A percentile compares a stretch with the other conserved stretches of the same genome.
Evolutionary conservation across 768 basidiomycete genomes (phyloP).

Genomic region (Tricholoma sp.): DNA sequence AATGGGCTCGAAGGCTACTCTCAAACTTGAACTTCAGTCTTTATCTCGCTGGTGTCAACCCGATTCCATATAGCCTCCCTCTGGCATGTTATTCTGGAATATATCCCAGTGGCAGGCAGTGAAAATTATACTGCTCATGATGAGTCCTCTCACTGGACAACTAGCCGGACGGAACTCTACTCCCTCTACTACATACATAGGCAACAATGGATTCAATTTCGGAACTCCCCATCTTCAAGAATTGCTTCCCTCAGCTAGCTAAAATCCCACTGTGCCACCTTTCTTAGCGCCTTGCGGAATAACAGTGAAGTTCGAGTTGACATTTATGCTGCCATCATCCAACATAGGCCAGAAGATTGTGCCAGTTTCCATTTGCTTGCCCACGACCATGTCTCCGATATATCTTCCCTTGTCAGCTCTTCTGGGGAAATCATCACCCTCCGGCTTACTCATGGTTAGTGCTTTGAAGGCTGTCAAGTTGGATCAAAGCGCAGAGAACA

Average conservation of each 20-base stretch:
- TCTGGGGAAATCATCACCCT: constrained; percentile 67
- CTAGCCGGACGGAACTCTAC: constrained; percentile 49
- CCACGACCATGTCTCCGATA: constrained; percentile 68
- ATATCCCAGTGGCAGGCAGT: not conserved
- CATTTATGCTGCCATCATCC: constrained; percentile 29
- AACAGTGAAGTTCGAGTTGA: constrained; percentile 34
- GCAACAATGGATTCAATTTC: constrained; percentile 70
- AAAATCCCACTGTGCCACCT: constrained; percentile 56
- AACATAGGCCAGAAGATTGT: constrained; percentile 43
- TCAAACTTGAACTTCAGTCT: too few species aligned
- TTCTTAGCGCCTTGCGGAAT: constrained; percentile 46
- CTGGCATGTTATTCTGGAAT: too few species aligned
- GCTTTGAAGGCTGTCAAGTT: constrained; percentile 64
- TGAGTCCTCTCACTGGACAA: constrained; percentile 32
- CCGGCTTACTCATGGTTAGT: constrained; percentile 70
- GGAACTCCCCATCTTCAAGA: constrained; percentile 76
- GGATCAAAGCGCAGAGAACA: constrained; percentile 59
- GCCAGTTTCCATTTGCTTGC: constrained; percentile 53
- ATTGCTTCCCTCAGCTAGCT: constrained; percentile 65
- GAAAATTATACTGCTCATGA: constrained; percentile 2
- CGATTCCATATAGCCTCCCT: too few species aligned
- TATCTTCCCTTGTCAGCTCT: constrained; percentile 67
- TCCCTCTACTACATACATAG: constrained; percentile 58
- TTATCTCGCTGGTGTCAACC: not conserved
- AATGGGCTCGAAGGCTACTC: too few species aligned